phyloP scores from a whole-genome alignment of 768 basidiomycete species.

The Leccinum ochraceum region DNA sequence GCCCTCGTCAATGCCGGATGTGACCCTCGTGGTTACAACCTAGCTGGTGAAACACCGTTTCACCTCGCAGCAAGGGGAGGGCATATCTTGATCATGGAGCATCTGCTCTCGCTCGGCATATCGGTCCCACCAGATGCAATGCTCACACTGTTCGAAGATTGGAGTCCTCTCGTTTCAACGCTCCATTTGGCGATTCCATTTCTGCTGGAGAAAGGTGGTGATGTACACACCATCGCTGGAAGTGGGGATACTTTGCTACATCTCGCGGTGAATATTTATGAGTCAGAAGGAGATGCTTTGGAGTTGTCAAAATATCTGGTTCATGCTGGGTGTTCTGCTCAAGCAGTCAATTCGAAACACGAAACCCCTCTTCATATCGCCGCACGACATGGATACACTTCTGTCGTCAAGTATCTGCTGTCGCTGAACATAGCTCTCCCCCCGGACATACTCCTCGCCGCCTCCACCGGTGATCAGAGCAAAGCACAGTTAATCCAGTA shows the following conservation, averaged over 20 bases:
- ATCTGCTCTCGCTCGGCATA: background rate
- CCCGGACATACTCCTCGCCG: background rate
- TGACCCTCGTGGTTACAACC: background rate
- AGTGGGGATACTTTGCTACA: constrained; percentile 4
- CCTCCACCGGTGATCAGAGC: background rate
- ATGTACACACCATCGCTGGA: background rate
- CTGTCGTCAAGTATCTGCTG: background rate
- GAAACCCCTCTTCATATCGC: constrained; percentile 4
- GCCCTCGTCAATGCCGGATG: background rate
- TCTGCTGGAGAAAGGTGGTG: background rate
- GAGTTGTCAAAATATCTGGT: background rate
- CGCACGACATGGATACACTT: background rate
- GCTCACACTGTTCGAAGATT: background rate
- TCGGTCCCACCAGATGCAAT: background rate
- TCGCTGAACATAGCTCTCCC: background rate
- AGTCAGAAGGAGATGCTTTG: background rate
- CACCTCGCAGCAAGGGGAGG: background rate
- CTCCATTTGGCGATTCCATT: background rate
- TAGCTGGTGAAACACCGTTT: background rate
- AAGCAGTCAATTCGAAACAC: background rate
- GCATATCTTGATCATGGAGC: background rate
- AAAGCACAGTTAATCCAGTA: background rate
- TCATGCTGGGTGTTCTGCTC: background rate
- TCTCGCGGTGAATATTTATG: background rate
- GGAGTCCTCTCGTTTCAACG: too few species aligned